Evolutionary conservation across 169 alveolate species (phyloP), one percentile per base, ranked within the genome.

Genomic region (Babesia bovis): DNA sequence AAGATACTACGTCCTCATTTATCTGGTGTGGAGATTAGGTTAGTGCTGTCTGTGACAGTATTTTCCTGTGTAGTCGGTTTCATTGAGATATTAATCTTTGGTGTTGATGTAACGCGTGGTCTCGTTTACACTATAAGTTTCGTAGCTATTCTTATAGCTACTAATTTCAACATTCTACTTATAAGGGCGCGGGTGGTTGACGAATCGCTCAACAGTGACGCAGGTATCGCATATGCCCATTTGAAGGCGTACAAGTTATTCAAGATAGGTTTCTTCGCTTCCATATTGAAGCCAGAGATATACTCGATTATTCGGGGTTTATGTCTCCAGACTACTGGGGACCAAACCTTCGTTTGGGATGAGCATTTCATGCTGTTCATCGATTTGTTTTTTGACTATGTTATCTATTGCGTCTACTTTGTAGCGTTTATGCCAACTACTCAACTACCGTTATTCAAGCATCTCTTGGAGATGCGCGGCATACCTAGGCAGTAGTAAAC

Each of bases 311-410:
- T 81, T 7, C 38, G 81, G 9, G 25, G 35, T 28, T 36, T 81
- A 38, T 69, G 84, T 45, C 79, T 81, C 15, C 77, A 61, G 38
- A 41, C 72, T 32, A 36, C 84, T 3, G 38, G 63, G 25, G 78
- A 69, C 28, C 88, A 57, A 23, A 45, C 26, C 45, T 66, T 72
- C 72, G 53, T 81, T 49, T 81, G 88, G 88, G 88, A 81, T 45
- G 78, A 81, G 60, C 88, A 81, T 66, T 50, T 81, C 45, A 70
- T 60, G 49, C 79, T 81, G 10, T 71, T 81, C 66, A 15, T 81
- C n/a, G 81, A 72, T 35, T 35, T 81, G 45, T n/a, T 50, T 26
- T 81, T 60, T 26, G 79, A 81, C 36, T 71, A 60, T 19, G 33
- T 56, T 7, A 3, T 72, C 2, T 55, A 81, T 49, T 41, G 63